These are phyloP conservation scores for Pythium monospermum DNA, from an alignment of 352 stramenopile species.

Conservation along the genomic window DNA sequence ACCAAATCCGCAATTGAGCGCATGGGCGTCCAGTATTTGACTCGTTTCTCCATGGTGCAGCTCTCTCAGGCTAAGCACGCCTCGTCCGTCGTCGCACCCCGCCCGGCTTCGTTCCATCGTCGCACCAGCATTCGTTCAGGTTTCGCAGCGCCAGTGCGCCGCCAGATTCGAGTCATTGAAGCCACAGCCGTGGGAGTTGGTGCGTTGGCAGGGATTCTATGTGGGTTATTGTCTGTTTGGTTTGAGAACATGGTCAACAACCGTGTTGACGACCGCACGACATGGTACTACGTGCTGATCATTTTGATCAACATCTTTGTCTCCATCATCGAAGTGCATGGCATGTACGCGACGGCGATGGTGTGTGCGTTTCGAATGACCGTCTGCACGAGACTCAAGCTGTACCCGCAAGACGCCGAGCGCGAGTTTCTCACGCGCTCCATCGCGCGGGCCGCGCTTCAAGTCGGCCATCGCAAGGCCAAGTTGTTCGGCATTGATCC, in stretches of 20 bases:
- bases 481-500: constrained; percentile 46
- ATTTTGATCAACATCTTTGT: constrained; percentile 40
- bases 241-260: constrained; percentile 25
- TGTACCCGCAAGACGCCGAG: constrained; percentile 44
- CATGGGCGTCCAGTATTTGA: constrained; percentile 36
- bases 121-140: constrained; percentile 10
- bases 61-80: constrained; percentile 16
- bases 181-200: constrained; percentile 21
- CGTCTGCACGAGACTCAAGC: constrained; percentile 31
- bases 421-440: constrained; percentile 43
- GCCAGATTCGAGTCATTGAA: constrained; percentile 30
- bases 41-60: constrained; percentile 31
- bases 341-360: constrained; percentile 36
- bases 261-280: constrained; percentile 7
- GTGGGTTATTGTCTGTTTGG: constrained; percentile 33
- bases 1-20: constrained; percentile 32
- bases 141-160: constrained; percentile 24
- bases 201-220: constrained; percentile 25
- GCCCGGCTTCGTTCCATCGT: neutral
- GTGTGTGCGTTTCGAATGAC: constrained; percentile 39
- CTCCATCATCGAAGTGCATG: constrained; percentile 41
- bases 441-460: constrained; percentile 40
- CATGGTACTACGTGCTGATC: constrained; percentile 27
- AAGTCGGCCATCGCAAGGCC: constrained; percentile 40
- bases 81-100: constrained; percentile 11